Percentiles rank a stretch among this genome's conserved stretches.
These are phyloP conservation scores for Debaryomyces sp. DNA, from an alignment of 1,139 yeast genomes.

Conservation along the genomic window DNA sequence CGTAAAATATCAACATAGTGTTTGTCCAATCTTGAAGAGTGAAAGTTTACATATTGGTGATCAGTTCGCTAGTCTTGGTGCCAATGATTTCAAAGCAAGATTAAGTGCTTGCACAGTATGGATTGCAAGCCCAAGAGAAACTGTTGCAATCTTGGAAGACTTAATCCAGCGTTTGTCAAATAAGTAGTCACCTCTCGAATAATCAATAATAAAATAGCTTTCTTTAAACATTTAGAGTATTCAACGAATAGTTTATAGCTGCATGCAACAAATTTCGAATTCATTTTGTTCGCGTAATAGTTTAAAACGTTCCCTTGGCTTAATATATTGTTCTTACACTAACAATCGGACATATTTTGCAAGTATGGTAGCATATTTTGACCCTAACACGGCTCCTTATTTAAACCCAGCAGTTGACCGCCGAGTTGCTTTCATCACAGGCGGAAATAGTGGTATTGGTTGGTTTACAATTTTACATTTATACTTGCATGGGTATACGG, in stretches of 20 bases:
- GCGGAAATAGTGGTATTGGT: constrained; percentile 83
- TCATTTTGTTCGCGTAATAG: background rate
- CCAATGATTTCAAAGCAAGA: constrained; percentile 93
- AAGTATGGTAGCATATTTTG: constrained; percentile 9
- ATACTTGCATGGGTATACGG: constrained; percentile 74
- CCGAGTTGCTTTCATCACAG: constrained; percentile 71
- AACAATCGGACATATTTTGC: background rate
- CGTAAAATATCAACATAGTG: constrained; percentile 20
- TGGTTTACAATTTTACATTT: constrained; percentile 75
- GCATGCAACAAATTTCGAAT: background rate
- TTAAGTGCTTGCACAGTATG: constrained; percentile 92
- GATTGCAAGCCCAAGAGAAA: constrained; percentile 90
- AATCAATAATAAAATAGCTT: too few relatives aligned
- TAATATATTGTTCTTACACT: too few relatives aligned
- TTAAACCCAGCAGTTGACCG: constrained; percentile 44
- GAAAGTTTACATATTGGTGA: constrained; percentile 92
- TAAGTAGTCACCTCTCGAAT: background rate
- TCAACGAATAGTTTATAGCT: background rate
- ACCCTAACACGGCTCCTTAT: constrained; percentile 38
- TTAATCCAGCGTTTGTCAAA: constrained; percentile 23
- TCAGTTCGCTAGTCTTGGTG: constrained; percentile 91
- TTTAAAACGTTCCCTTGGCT: too few relatives aligned
- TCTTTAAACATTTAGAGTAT: background rate
- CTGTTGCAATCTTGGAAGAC: constrained; percentile 67
- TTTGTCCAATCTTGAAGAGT: constrained; percentile 49